Conservation (phyloP, 768 basidiomycete species). For the Suillus subaureus region DNA sequence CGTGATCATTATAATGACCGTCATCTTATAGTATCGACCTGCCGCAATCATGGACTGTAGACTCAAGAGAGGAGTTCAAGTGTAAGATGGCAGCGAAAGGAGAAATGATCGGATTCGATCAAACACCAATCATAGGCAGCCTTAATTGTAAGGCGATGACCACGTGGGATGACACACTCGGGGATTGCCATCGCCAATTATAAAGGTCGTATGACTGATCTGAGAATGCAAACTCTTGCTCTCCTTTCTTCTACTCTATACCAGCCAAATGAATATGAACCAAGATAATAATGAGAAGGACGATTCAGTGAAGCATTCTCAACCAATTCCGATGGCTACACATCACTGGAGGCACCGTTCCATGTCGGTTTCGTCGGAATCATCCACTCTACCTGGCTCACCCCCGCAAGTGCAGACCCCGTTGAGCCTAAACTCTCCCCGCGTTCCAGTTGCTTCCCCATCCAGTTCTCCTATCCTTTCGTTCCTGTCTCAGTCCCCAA, state of each 20-base stretch:
- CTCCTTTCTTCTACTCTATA: conserved; percentile 12
- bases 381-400: conserved; percentile 56
- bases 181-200: conserved; percentile 17
- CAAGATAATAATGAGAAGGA: conserved; percentile 16
- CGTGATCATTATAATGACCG: background rate
- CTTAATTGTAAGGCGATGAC: conserved; percentile 2
- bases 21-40: background rate
- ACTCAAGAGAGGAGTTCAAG: background rate
- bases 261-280: conserved; percentile 20
- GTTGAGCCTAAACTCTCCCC: conserved; percentile 40
- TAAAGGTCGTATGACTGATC: conserved; percentile 16
- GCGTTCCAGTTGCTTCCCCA: conserved; percentile 52
- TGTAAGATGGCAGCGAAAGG: background rate
- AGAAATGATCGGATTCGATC: conserved; percentile 3
- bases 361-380: conserved; percentile 61
- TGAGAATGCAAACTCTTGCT: background rate
- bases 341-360: conserved; percentile 56
- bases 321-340: conserved; percentile 63
- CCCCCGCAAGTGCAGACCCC: conserved; percentile 57
- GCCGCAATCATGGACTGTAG: no score
- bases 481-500: conserved; percentile 63
- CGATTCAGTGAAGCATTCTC: conserved; percentile 50
- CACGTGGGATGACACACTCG: conserved; percentile 17
- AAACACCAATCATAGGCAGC: background rate
- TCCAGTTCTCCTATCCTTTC: conserved; percentile 73